Evolutionary conservation across 177 flowering plant genomes (phyloP).

Genomic region (Vitis hybrid): DNA sequence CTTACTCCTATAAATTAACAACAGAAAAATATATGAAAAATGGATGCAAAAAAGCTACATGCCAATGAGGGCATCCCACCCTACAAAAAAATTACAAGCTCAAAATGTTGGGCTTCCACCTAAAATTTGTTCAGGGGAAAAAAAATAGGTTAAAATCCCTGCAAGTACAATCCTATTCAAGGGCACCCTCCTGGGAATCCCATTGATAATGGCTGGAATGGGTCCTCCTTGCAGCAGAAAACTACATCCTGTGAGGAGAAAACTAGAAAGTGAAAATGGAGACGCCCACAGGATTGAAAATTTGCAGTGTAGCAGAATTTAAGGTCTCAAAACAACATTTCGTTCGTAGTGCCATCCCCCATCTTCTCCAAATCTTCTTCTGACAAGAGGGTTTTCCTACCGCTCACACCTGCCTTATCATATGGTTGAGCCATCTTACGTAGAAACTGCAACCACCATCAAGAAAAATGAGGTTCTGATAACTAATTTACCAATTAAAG

Average conservation of each 20-base stretch:
- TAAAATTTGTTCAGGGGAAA: too few relatives aligned
- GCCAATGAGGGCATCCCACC: too few relatives aligned
- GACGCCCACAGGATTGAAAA: background rate
- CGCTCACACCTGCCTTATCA: conserved; percentile 67
- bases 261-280: background rate
- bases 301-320: background rate
- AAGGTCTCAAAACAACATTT: conserved; percentile 40
- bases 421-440: conserved; percentile 98
- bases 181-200: too few relatives aligned
- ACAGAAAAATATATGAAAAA: too few relatives aligned
- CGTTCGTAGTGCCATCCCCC: conserved; percentile 37
- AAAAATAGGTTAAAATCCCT: too few relatives aligned
- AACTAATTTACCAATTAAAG: background rate
- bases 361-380: conserved; percentile 86
- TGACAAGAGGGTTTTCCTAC: conserved; percentile 78
- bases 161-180: too few relatives aligned
- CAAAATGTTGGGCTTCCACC: too few relatives aligned
- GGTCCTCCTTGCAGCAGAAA: background rate
- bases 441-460: conserved; percentile 63
- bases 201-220: too few relatives aligned
- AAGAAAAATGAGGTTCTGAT: background rate
- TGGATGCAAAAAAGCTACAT: too few relatives aligned
- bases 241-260: background rate
- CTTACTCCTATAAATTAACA: too few relatives aligned
- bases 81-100: too few relatives aligned